A percentile compares a stretch with the other conserved stretches of the same genome.
phyloP scores from a whole-genome alignment of 768 basidiomycete species.

The Boletus barrowsii region DNA sequence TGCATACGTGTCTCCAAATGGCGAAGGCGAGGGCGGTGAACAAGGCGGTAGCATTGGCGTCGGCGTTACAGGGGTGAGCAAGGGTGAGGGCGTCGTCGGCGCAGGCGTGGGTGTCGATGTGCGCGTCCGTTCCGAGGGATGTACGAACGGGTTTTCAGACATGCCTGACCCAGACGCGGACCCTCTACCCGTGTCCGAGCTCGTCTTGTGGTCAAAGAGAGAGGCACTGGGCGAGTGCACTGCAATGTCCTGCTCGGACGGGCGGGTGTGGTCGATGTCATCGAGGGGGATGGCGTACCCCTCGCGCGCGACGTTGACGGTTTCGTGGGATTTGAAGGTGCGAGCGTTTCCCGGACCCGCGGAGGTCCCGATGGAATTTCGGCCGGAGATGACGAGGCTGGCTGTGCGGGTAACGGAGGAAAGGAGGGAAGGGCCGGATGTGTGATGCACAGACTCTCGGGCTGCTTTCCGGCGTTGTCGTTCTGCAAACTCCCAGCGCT shows the following conservation, averaged over 20 bases:
- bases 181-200: constrained; percentile 3
- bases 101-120: background rate
- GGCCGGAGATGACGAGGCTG: constrained; percentile 52
- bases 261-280: constrained; percentile 39
- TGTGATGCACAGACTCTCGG: constrained; percentile 47
- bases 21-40: constrained; percentile 15
- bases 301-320: constrained; percentile 38
- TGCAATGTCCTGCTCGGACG: constrained; percentile 36
- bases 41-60: background rate
- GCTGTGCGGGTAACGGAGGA: constrained; percentile 58
- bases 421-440: constrained; percentile 44
- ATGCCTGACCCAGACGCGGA: background rate
- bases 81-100: no score
- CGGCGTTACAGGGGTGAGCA: background rate
- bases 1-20: constrained; percentile 37
- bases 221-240: constrained; percentile 29
- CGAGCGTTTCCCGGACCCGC: constrained; percentile 33
- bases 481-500: constrained; percentile 76
- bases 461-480: constrained; percentile 70
- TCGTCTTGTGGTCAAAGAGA: constrained; percentile 10
- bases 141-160: constrained; percentile 46
- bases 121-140: constrained; percentile 21
- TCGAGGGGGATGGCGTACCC: constrained; percentile 48
- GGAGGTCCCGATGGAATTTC: constrained; percentile 33
- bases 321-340: constrained; percentile 49